Conservation (phyloP, 768 basidiomycete species). For the Cyclocybe cylindracea region DNA sequence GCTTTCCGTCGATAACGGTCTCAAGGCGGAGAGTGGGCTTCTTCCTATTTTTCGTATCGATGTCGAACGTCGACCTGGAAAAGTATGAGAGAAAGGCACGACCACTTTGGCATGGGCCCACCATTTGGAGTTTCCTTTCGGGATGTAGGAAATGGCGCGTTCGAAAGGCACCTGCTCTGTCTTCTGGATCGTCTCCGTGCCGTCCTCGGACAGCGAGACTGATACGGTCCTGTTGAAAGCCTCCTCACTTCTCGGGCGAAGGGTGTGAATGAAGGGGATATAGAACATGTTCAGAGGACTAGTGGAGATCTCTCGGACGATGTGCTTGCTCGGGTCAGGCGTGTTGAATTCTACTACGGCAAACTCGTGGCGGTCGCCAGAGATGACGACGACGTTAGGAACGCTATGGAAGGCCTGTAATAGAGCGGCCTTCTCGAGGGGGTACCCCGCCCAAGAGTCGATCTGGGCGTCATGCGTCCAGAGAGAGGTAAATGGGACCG, state of each 20-base stretch:
- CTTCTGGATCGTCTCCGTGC: slow-evolving; percentile 9
- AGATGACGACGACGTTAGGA: slow-evolving; percentile 69
- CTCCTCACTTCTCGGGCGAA: slow-evolving; percentile 44
- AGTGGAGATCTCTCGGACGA: slow-evolving; percentile 67
- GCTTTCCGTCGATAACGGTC: slow-evolving; percentile 59
- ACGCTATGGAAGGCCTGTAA: slow-evolving; percentile 61
- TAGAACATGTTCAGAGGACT: slow-evolving; percentile 73
- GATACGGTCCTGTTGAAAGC: slow-evolving; percentile 33
- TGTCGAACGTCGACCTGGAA: slow-evolving; percentile 63
- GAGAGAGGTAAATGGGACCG: slow-evolving; percentile 74
- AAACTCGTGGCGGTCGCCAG: slow-evolving; percentile 81
- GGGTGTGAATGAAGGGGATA: slow-evolving; percentile 58
- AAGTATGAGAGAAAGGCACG: neutral
- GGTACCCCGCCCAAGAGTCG: slow-evolving; percentile 75
- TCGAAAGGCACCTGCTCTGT: slow-evolving; percentile 50
- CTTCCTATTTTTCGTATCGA: slow-evolving; percentile 59
- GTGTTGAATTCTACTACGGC: slow-evolving; percentile 65
- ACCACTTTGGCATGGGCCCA: slow-evolving; percentile 31
- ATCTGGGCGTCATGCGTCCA: slow-evolving; percentile 62
- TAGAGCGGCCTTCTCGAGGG: slow-evolving; percentile 57
- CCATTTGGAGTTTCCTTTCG: slow-evolving; percentile 71
- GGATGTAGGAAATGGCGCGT: slow-evolving; percentile 57
- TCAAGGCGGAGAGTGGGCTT: slow-evolving; percentile 58
- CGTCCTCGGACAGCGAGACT: slow-evolving; percentile 12
- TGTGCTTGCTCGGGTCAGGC: slow-evolving; percentile 32